phyloP scores from a whole-genome alignment of 495 filamentous ascomycete species.

The Penicillium paxilli region DNA sequence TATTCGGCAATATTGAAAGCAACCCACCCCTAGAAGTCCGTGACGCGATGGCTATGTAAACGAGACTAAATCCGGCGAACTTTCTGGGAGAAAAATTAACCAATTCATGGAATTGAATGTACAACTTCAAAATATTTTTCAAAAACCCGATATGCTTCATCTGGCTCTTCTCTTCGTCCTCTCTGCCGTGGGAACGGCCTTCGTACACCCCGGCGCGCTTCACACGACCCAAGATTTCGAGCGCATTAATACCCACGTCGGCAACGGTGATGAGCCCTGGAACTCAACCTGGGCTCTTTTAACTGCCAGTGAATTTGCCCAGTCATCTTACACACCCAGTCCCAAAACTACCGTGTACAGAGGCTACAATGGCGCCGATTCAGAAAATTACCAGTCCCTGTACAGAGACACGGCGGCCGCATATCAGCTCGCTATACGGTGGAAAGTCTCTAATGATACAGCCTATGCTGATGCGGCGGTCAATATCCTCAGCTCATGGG shows the following conservation, averaged over 20 bases:
- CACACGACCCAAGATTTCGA: constrained; percentile 37
- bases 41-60: too few relatives aligned
- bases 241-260: constrained; percentile 31
- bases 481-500: constrained; percentile 41
- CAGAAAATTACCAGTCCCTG: constrained; percentile 36
- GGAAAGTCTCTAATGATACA: constrained; percentile 35
- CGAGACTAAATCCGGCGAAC: too few relatives aligned
- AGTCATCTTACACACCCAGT: constrained; percentile 21
- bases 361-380: constrained; percentile 20
- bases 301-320: constrained; percentile 22
- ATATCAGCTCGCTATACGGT: constrained; percentile 39
- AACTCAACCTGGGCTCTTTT: constrained; percentile 33
- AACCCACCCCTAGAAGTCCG: too few relatives aligned
- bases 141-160: too few relatives aligned
- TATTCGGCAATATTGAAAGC: too few relatives aligned
- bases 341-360: constrained; percentile 32
- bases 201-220: constrained; percentile 37
- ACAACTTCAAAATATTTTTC: too few relatives aligned
- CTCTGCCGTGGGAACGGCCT: not conserved
- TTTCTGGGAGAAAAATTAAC: too few relatives aligned
- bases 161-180: too few relatives aligned
- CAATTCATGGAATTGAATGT: too few relatives aligned
- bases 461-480: constrained; percentile 34
- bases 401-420: constrained; percentile 40
- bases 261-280: constrained; percentile 30